Conservation (phyloP, 768 basidiomycete species). For the Serendipita sp. region DNA sequence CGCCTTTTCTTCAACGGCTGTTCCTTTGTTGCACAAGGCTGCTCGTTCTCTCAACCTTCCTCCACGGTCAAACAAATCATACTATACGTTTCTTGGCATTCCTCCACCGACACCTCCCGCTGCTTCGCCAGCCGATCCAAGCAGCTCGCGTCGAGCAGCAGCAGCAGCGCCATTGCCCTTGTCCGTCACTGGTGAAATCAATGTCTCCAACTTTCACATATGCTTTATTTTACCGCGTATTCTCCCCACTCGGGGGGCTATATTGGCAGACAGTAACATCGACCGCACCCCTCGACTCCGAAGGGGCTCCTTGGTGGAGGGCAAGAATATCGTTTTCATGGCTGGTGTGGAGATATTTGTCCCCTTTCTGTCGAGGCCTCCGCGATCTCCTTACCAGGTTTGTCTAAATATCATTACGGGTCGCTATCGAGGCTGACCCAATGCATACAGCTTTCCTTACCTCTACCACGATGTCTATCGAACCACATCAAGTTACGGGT, state of each 20-base stretch:
- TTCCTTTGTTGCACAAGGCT: constrained; percentile 51
- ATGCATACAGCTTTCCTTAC: constrained; percentile 47
- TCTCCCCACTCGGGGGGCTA: not conserved
- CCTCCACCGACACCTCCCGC: constrained; percentile 21
- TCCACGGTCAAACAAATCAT: constrained; percentile 42
- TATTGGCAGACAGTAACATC: constrained; percentile 9
- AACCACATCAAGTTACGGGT: constrained; percentile 62
- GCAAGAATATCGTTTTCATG: constrained; percentile 55
- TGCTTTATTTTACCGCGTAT: constrained; percentile 2
- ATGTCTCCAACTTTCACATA: constrained; percentile 2
- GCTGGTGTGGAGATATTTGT: constrained; percentile 65
- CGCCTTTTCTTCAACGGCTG: constrained; percentile 49
- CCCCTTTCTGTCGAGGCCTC: constrained; percentile 51
- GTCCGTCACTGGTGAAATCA: constrained; percentile 1
- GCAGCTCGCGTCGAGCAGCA: constrained; percentile 3
- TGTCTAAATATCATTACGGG: not conserved
- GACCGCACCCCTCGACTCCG: constrained; percentile 3
- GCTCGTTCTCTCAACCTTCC: constrained; percentile 54
- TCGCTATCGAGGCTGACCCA: not conserved
- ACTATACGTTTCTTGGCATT: constrained; percentile 38
- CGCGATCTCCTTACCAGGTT: constrained; percentile 61
- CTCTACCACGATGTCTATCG: constrained; percentile 60
- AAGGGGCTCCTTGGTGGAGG: constrained; percentile 37
- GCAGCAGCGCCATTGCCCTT: not conserved
- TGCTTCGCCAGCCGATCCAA: not conserved